These are phyloP conservation scores for Colletotrichum lupini DNA, from an alignment of 2,329 filamentous ascomycete genomes.

Conservation along the genomic window DNA sequence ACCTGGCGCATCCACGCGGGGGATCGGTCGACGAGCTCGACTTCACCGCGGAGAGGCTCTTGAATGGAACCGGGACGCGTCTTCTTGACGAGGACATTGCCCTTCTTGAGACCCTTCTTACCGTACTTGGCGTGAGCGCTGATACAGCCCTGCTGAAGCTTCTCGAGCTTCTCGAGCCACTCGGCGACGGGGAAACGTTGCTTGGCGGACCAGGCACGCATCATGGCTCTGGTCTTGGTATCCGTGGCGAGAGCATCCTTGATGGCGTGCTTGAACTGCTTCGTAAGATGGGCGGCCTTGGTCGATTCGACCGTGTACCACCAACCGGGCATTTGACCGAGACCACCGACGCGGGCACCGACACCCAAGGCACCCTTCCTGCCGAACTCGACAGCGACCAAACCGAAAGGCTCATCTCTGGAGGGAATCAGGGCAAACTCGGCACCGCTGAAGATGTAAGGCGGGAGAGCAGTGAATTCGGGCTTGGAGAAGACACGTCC, in stretches of 20 bases:
- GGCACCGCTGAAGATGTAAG: slow-evolving; percentile 74
- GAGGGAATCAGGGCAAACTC: slow-evolving; percentile 77
- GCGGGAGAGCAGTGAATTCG: slow-evolving; percentile 73
- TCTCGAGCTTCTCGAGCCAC: slow-evolving; percentile 74
- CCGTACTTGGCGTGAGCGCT: slow-evolving; percentile 52
- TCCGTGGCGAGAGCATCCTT: slow-evolving; percentile 68
- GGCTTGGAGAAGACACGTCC: slow-evolving; percentile 74
- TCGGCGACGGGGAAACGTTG: slow-evolving; percentile 76
- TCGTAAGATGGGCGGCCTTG: slow-evolving; percentile 69
- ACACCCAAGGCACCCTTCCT: slow-evolving; percentile 75
- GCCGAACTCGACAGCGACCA: slow-evolving; percentile 77
- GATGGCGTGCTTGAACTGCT: slow-evolving; percentile 74
- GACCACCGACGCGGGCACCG: slow-evolving; percentile 72
- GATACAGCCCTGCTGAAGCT: slow-evolving; percentile 70
- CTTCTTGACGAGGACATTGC: slow-evolving; percentile 34
- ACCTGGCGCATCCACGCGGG: slow-evolving; percentile 35
- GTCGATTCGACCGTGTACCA: slow-evolving; percentile 77
- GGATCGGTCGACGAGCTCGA: slow-evolving; percentile 34
- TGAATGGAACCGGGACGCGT: slow-evolving; percentile 18
- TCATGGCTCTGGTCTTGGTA: slow-evolving; percentile 64
- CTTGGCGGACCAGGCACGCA: slow-evolving; percentile 73
- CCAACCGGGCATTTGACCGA: slow-evolving; percentile 77
- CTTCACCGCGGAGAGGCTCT: slow-evolving; percentile 26
- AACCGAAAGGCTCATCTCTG: slow-evolving; percentile 76
- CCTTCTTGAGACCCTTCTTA: slow-evolving; percentile 32